Conservation (phyloP, 2,329 filamentous ascomycete species). For the Botryotinia narcissicola region DNA sequence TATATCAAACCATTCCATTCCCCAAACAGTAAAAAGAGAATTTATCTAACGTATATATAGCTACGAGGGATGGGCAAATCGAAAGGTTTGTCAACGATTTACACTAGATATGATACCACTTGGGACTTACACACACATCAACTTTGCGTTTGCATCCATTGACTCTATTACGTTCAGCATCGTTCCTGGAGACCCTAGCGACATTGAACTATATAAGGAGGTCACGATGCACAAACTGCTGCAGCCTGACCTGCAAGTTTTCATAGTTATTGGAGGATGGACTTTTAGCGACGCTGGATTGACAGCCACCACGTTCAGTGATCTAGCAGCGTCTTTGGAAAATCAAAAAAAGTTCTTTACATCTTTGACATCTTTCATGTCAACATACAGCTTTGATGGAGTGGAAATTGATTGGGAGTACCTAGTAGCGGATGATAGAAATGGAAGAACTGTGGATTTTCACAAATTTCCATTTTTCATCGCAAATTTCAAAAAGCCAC, state of each 20-base stretch:
- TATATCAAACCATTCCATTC: too few species aligned
- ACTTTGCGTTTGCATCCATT: too few species aligned
- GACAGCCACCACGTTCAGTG: not conserved
- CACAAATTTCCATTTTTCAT: constrained; percentile 32
- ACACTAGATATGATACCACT: too few species aligned
- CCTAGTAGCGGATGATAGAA: constrained; percentile 39
- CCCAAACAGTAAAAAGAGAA: too few species aligned
- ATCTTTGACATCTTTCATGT: not conserved
- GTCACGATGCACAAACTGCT: too few species aligned
- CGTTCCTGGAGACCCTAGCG: too few species aligned
- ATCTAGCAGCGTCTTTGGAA: not conserved
- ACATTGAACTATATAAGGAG: too few species aligned
- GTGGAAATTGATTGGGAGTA: constrained; percentile 18
- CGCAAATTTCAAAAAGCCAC: not conserved
- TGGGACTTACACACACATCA: too few species aligned
- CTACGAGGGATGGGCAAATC: too few species aligned
- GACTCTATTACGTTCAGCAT: too few species aligned
- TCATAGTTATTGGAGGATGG: constrained; percentile 26
- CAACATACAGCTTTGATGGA: not conserved
- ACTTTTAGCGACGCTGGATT: constrained; percentile 23
- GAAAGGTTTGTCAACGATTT: too few species aligned
- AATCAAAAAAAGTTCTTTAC: not conserved
- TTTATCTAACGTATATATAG: too few species aligned
- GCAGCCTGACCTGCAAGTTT: constrained; percentile 19
- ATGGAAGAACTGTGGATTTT: constrained; percentile 41